Percentiles rank a stretch among this genome's conserved stretches.
These are phyloP conservation scores for Backusella parvicylindrica DNA, from an alignment of 192 early-diverging fungal species.

Conservation along the genomic window DNA sequence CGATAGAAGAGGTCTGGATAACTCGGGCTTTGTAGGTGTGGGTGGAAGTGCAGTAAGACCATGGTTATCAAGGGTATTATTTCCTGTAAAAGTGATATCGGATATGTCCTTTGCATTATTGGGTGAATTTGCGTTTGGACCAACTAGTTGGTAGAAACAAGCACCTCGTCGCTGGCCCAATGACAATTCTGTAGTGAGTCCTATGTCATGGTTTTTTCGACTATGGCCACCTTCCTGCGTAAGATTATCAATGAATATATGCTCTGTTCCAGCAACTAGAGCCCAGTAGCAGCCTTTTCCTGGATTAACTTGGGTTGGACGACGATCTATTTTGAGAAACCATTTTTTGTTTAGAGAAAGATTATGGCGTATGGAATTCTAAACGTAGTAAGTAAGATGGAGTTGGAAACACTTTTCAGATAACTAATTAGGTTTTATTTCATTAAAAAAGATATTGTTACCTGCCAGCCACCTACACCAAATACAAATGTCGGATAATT, in stretches of 20 bases:
- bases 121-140: neutral
- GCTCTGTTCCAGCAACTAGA: conserved; percentile 33
- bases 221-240: conserved; percentile 15
- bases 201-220: conserved; percentile 22
- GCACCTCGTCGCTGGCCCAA: neutral
- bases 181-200: conserved; percentile 20
- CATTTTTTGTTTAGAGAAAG: conserved; percentile 76
- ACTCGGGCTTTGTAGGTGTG: neutral
- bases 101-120: neutral
- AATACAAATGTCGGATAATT: conserved; percentile 67
- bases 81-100: neutral
- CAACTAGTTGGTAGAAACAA: neutral
- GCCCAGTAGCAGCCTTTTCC: conserved; percentile 74
- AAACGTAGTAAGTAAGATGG: conserved; percentile 9
- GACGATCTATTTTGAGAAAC: conserved; percentile 75
- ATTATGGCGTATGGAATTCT: conserved; percentile 93
- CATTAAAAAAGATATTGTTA: conserved; percentile 19
- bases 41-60: neutral
- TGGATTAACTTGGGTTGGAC: conserved; percentile 51
- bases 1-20: neutral
- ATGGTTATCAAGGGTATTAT: neutral
- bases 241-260: conserved; percentile 28
- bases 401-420: neutral
- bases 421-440: conserved; percentile 8
- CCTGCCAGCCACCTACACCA: conserved; percentile 74